These are phyloP conservation scores for Claviceps fusiformis DNA, from an alignment of 2,329 filamentous ascomycete genomes.

Conservation along the genomic window DNA sequence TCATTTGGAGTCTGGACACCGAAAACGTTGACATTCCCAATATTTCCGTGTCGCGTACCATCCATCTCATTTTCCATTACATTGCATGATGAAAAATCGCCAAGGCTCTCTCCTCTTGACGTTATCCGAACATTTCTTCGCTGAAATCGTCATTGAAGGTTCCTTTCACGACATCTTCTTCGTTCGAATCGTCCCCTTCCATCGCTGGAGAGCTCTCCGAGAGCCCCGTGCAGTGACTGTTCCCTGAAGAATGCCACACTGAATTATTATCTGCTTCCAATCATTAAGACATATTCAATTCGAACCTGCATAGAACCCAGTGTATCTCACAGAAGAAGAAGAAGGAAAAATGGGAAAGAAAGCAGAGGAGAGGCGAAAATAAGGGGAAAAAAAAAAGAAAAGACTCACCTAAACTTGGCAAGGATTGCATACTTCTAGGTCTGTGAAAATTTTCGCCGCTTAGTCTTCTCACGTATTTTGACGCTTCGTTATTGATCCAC, in stretches of 20 bases:
- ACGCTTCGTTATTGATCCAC: slow-evolving; percentile 40
- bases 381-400: neutral
- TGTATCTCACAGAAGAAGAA: too few relatives aligned
- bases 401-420: slow-evolving; percentile 1
- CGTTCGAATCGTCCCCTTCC: neutral
- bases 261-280: neutral
- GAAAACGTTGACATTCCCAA: too few relatives aligned
- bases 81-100: neutral
- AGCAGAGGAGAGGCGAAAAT: too few relatives aligned
- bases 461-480: slow-evolving; percentile 26
- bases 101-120: neutral
- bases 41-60: neutral
- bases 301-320: too few relatives aligned
- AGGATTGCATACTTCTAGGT: neutral
- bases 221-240: slow-evolving; percentile 1
- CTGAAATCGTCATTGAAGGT: neutral
- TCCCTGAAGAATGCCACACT: neutral
- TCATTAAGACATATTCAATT: neutral
- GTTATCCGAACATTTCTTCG: neutral
- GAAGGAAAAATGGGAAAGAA: too few relatives aligned
- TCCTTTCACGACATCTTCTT: neutral
- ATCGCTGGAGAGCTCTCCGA: neutral
- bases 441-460: neutral
- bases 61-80: neutral
- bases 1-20: too few relatives aligned